These are phyloP conservation scores for Pterulicium gracile DNA, from an alignment of 1,284 basidiomycete species.

Conservation along the genomic window DNA sequence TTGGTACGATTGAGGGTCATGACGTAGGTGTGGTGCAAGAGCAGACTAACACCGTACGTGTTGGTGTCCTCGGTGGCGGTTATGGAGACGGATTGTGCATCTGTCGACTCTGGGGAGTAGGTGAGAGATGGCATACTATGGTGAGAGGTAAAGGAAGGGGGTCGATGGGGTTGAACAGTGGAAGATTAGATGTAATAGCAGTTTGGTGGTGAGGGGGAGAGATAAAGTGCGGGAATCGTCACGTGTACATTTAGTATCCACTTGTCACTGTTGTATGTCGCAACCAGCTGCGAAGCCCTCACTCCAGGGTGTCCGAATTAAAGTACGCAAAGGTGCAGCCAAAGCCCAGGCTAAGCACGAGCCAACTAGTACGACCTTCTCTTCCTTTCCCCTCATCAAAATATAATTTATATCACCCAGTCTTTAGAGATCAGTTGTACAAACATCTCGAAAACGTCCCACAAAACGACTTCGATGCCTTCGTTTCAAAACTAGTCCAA, in stretches of 20 bases:
- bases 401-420: conserved; percentile 27
- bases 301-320: conserved; percentile 80
- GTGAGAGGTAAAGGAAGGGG: not conserved
- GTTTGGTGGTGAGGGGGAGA: not conserved
- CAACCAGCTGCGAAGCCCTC: conserved; percentile 76
- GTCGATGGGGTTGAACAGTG: too few species aligned
- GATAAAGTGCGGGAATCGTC: not conserved
- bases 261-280: conserved; percentile 81
- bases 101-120: conserved; percentile 12
- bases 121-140: not conserved
- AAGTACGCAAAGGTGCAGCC: conserved; percentile 79
- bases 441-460: conserved; percentile 87
- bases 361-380: conserved; percentile 42
- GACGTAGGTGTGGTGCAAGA: not conserved
- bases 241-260: not conserved
- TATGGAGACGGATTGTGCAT: conserved; percentile 45
- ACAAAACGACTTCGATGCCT: conserved; percentile 73
- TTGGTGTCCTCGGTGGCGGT: conserved; percentile 37
- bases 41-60: conserved; percentile 42
- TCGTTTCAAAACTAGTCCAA: conserved; percentile 79
- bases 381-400: conserved; percentile 8
- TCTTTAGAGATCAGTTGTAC: conserved; percentile 92
- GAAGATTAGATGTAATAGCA: not conserved
- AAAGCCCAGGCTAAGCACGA: conserved; percentile 87
- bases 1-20: conserved; percentile 17